These are phyloP conservation scores for Flaveria floridana DNA, from an alignment of 140 eudicot species.

Conservation along the genomic window DNA sequence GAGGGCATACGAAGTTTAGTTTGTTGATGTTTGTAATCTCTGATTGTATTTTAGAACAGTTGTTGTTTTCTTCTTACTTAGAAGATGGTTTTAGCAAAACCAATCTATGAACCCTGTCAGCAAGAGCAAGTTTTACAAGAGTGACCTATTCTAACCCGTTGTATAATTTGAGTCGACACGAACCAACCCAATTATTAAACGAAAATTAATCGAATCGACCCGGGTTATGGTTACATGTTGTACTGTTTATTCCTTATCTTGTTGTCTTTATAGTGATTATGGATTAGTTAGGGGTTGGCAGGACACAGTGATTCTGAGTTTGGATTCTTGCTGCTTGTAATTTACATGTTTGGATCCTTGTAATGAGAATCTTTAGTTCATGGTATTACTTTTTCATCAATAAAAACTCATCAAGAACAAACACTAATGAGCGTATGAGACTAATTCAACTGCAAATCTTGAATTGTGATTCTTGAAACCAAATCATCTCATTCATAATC, in stretches of 20 bases:
- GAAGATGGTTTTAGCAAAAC: slow-evolving; percentile 27
- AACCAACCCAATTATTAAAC: not conserved
- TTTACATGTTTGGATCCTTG: slow-evolving; percentile 25
- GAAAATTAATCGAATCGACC: too few relatives aligned
- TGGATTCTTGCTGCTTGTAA: slow-evolving; percentile 39
- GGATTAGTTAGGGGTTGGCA: slow-evolving; percentile 33
- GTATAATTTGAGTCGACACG: not conserved
- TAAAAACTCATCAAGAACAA: not conserved
- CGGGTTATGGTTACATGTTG: not conserved
- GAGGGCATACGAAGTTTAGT: slow-evolving; percentile 17
- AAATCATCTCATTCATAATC: not conserved
- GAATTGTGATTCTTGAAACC: too few relatives aligned
- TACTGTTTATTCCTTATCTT: not conserved
- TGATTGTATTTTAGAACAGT: slow-evolving; percentile 33
- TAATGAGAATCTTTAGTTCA: slow-evolving; percentile 24
- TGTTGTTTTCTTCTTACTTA: slow-evolving; percentile 29
- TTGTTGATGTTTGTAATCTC: slow-evolving; percentile 39
- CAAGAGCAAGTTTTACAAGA: not conserved
- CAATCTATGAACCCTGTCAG: not conserved
- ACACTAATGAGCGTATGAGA: not conserved
- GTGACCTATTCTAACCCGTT: not conserved
- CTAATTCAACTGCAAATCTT: too few relatives aligned
- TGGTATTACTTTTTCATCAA: not conserved
- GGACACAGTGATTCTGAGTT: slow-evolving; percentile 23
- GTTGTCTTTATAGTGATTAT: not conserved